phyloP scores from a whole-genome alignment of 441 rosid species.

The Omphalea diandra region DNA sequence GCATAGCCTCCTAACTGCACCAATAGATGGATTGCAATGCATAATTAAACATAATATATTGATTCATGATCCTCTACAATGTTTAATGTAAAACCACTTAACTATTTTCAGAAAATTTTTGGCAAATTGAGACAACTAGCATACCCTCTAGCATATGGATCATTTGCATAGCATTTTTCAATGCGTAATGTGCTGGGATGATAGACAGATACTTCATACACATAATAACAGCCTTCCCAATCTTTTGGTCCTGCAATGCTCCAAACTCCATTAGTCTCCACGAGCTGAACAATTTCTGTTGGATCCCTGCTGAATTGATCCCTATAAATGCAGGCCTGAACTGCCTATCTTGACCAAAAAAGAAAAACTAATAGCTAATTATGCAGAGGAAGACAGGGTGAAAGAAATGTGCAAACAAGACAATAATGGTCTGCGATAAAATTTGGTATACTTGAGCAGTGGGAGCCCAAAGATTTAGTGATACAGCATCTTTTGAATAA shows the following conservation, averaged over 20 bases:
- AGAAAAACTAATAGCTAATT: conserved; percentile 18
- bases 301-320: conserved; percentile 50
- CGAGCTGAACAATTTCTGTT: conserved; percentile 47
- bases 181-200: conserved; percentile 75
- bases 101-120: conserved; percentile 28
- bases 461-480: conserved; percentile 94
- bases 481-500: conserved; percentile 54
- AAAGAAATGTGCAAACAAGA: conserved; percentile 11
- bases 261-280: conserved; percentile 85
- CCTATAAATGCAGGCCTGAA: conserved; percentile 52
- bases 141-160: conserved; percentile 98
- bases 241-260: conserved; percentile 53
- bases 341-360: conserved; percentile 50
- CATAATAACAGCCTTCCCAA: conserved; percentile 92
- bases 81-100: conserved; percentile 19
- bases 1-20: background rate
- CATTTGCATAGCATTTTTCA: conserved; percentile 86
- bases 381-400: conserved; percentile 3
- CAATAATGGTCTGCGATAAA: background rate
- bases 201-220: conserved; percentile 75
- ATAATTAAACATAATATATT: conserved; percentile 10
- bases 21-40: background rate
- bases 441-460: conserved; percentile 74
- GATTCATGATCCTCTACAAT: conserved; percentile 2
- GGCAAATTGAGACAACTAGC: conserved; percentile 34